A percentile compares a stretch with the other conserved stretches of the same genome.
Conservation (phyloP, 2,329 filamentous ascomycete genomes). For the Ceratocystis huliohia region DNA sequence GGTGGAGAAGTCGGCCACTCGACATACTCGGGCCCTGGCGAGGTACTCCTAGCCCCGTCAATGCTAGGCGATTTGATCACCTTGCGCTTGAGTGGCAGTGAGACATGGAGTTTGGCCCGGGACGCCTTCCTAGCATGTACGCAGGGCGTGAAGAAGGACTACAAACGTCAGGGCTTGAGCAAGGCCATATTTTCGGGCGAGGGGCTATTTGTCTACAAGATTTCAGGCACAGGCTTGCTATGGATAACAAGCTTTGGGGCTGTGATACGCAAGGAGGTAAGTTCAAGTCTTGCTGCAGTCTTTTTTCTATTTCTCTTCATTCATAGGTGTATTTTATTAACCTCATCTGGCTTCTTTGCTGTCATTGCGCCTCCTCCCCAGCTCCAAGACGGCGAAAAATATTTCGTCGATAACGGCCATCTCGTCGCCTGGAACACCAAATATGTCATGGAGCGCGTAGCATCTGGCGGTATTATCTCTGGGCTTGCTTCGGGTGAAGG, state of each 20-base stretch:
- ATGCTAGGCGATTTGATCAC: conserved; percentile 76
- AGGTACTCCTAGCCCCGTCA: conserved; percentile 70
- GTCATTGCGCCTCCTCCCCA: conserved; percentile 23
- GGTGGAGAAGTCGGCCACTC: conserved; percentile 69
- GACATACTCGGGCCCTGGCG: conserved; percentile 77
- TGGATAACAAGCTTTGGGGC: conserved; percentile 93
- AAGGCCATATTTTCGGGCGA: conserved; percentile 94
- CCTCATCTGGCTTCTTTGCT: background rate
- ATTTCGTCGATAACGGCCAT: conserved; percentile 86
- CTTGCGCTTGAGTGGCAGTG: conserved; percentile 57
- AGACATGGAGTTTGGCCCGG: conserved; percentile 72
- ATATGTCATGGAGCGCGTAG: conserved; percentile 78
- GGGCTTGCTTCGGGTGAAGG: conserved; percentile 71
- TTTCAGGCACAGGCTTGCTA: conserved; percentile 64
- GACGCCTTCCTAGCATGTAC: conserved; percentile 80
- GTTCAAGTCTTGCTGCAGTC: conserved; percentile 28
- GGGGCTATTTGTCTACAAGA: conserved; percentile 80
- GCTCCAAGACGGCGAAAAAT: conserved; percentile 61
- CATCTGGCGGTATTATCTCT: conserved; percentile 89
- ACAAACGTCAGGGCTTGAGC: conserved; percentile 70
- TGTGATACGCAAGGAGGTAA: conserved; percentile 84
- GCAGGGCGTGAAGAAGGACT: conserved; percentile 75
- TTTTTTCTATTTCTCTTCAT: background rate
- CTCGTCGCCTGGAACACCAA: conserved; percentile 95
- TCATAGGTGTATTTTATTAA: conserved; percentile 8